phyloP scores from a whole-genome alignment of 345 rosid species.

The Eucalyptus lansdowneana region DNA sequence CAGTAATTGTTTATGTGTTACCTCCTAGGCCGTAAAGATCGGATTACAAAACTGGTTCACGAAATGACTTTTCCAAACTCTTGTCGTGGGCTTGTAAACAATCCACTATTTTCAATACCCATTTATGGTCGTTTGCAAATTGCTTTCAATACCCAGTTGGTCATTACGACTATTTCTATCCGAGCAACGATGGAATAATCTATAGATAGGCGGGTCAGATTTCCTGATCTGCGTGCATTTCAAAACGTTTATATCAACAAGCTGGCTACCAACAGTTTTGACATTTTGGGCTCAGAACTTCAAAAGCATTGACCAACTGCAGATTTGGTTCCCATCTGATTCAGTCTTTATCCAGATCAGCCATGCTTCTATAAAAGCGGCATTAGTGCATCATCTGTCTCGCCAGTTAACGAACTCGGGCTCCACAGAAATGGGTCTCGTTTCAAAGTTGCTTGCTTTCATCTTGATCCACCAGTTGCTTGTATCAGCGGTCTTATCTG shows the following conservation, averaged over 20 bases:
- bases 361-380: background rate
- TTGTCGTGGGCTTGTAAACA: background rate
- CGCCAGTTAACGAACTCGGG: background rate
- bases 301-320: background rate
- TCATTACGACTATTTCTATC: too few species aligned
- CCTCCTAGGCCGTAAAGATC: background rate
- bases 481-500: background rate
- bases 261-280: background rate
- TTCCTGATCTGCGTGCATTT: background rate
- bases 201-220: background rate
- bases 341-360: background rate
- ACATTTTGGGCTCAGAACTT: background rate
- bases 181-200: background rate
- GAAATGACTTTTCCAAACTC: background rate
- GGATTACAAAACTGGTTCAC: background rate
- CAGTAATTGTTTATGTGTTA: background rate
- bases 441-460: background rate
- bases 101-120: background rate
- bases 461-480: background rate
- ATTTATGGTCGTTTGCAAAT: background rate
- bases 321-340: background rate
- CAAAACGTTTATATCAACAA: background rate
- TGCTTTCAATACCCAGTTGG: too few species aligned
- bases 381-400: background rate
- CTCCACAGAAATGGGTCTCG: background rate